Evolutionary conservation across 495 filamentous ascomycete species (phyloP).

Genomic region (Halenospora varia): DNA sequence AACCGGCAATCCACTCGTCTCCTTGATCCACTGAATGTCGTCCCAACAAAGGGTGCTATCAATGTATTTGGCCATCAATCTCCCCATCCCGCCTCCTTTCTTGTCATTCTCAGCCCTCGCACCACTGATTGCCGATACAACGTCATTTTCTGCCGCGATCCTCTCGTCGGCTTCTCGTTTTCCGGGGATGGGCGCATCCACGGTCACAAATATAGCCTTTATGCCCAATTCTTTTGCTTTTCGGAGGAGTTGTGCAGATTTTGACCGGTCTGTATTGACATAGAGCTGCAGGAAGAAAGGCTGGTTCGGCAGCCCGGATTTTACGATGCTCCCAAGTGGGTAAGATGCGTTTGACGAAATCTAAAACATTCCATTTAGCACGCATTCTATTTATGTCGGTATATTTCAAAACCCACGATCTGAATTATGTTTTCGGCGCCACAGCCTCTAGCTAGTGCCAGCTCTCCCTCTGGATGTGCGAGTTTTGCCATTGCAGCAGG

Average conservation of each 20-base stretch:
- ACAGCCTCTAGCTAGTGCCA: conserved; percentile 58
- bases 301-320: conserved; percentile 24
- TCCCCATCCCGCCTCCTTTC: conserved; percentile 62
- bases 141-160: conserved; percentile 42
- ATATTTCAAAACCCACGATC: conserved; percentile 23
- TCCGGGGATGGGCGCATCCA: conserved; percentile 45
- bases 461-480: conserved; percentile 65
- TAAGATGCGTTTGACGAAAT: conserved; percentile 68
- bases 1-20: conserved; percentile 66
- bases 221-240: conserved; percentile 40
- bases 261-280: conserved; percentile 63
- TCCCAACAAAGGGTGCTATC: conserved; percentile 31
- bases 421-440: conserved; percentile 36
- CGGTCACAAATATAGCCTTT: conserved; percentile 33
- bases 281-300: conserved; percentile 77
- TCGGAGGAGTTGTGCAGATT: conserved; percentile 56
- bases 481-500: conserved; percentile 69
- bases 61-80: conserved; percentile 63
- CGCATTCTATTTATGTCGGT: not conserved
- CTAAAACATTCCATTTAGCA: not conserved
- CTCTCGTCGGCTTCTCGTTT: conserved; percentile 58
- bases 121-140: conserved; percentile 44
- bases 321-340: conserved; percentile 54
- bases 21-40: conserved; percentile 2
- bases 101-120: conserved; percentile 54